Evolutionary conservation across 306 rosid species (phyloP).

Genomic region (Canavalia gladiata): DNA sequence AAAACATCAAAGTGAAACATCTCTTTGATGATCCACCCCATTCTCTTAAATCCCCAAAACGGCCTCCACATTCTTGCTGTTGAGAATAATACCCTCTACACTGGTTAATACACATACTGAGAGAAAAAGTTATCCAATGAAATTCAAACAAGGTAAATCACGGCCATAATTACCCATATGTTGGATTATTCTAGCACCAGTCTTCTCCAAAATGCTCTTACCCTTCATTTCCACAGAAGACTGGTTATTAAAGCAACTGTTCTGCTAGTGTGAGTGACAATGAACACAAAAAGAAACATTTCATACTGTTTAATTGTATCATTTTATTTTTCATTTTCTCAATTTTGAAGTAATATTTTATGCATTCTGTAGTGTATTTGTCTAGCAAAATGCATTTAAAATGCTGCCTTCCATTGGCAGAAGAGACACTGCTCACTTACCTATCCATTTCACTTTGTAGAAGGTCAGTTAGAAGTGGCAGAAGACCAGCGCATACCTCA

Average conservation of each 20-base stretch:
- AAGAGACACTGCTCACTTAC: constrained; percentile 50
- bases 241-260: not conserved
- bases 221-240: constrained; percentile 2
- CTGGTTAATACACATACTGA: not conserved
- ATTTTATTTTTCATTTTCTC: not conserved
- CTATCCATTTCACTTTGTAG: constrained; percentile 90
- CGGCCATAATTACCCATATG: not conserved
- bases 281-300: constrained; percentile 18
- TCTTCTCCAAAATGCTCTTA: not conserved
- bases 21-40: not conserved
- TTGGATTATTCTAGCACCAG: constrained; percentile 20
- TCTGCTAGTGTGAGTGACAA: constrained; percentile 20
- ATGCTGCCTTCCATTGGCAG: constrained; percentile 14
- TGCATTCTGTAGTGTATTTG: not conserved
- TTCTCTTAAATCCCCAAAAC: not conserved
- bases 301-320: not conserved
- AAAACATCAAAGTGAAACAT: not conserved
- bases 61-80: not conserved
- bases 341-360: not conserved
- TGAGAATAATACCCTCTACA: not conserved
- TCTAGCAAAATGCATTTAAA: constrained; percentile 37
- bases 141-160: constrained; percentile 14
- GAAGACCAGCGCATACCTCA: constrained; percentile 80
- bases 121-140: not conserved
- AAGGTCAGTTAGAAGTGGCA: constrained; percentile 79